Evolutionary conservation across 2,329 filamentous ascomycete species (phyloP), one percentile per base, ranked within the genome.

Genomic region (Cercospora sojina): DNA sequence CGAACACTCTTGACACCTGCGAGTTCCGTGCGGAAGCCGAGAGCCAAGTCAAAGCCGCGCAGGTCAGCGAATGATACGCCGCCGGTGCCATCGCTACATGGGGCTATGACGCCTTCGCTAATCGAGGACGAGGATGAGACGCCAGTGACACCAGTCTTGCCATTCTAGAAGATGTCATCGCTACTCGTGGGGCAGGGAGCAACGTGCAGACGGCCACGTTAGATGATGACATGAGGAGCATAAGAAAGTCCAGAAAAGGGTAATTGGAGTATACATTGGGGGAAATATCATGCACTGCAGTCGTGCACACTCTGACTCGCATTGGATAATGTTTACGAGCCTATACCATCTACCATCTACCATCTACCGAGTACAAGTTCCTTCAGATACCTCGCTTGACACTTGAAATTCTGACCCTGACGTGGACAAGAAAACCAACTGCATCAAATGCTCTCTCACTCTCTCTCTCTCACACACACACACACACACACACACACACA

Each of bases 1-100:
- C 60, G 60, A 12, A 25, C 60, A 25, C 18, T 62, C 12, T 18
- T 62, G 60, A 62, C 60, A 9, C 60, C 60, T n/a, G 47, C 47
- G 5, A 62, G 47, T 23, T 62, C 60, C 6, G 32, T 62, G 13
- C 47, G 60, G 18, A 38, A 51, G 29, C 35, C 60, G 18, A 62
- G 60, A 27, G 49, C 47, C 27, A 62, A 41, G 23, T 41, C 47
- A 8, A 62, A 23, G 32, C 9, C 29, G 16, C 47, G 43, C 29
- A 55, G 60, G 10, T 23, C 31, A 27, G 12, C 32, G 16, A 20
- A 43, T 25, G 47, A 31, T 20, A 13, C 60, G 12, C 47, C 47
- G 31, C 60, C 60, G 27, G n/a, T 43, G n/a, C 18, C 41, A 41
- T 20, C 25, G 25, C 51, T 56, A n/a, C 43, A 56, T 27, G 47